A percentile compares a stretch with the other conserved stretches of the same genome.
These are phyloP conservation scores for Trichoderma atrobrunneum DNA, from an alignment of 2,329 filamentous ascomycete species.

Conservation along the genomic window DNA sequence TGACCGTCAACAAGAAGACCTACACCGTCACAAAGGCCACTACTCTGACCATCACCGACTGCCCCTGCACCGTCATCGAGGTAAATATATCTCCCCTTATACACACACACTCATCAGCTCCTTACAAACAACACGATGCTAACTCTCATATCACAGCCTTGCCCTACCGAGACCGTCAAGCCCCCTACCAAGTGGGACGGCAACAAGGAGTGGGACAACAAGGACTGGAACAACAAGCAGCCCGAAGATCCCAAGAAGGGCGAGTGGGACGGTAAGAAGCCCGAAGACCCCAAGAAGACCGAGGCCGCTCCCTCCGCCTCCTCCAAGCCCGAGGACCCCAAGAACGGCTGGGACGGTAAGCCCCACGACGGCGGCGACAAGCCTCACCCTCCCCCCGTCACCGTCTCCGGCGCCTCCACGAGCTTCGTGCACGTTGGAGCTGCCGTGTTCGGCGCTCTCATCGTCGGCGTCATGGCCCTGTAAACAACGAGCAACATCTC, in stretches of 20 bases:
- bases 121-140: background rate
- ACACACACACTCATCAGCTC: background rate
- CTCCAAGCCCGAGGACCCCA: background rate
- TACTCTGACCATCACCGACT: slow-evolving; percentile 54
- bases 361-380: too few relatives aligned
- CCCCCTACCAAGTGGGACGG: background rate
- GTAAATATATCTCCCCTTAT: slow-evolving; percentile 26
- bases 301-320: background rate
- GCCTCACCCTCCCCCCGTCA: slow-evolving; percentile 10
- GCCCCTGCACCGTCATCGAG: slow-evolving; percentile 48
- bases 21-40: slow-evolving; percentile 55
- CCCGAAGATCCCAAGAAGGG: background rate
- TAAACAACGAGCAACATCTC: slow-evolving; percentile 22
- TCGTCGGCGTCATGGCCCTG: slow-evolving; percentile 31
- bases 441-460: slow-evolving; percentile 29
- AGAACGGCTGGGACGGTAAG: background rate
- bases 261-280: background rate
- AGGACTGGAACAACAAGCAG: background rate
- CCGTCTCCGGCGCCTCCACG: slow-evolving; percentile 23
- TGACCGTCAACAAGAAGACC: slow-evolving; percentile 49
- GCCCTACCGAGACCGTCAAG: background rate
- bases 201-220: background rate
- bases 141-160: background rate
- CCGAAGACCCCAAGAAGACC: background rate
- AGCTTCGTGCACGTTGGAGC: slow-evolving; percentile 24